These are phyloP conservation scores for Thelonectria discophora DNA, from an alignment of 2,329 filamentous ascomycete species.

Conservation along the genomic window DNA sequence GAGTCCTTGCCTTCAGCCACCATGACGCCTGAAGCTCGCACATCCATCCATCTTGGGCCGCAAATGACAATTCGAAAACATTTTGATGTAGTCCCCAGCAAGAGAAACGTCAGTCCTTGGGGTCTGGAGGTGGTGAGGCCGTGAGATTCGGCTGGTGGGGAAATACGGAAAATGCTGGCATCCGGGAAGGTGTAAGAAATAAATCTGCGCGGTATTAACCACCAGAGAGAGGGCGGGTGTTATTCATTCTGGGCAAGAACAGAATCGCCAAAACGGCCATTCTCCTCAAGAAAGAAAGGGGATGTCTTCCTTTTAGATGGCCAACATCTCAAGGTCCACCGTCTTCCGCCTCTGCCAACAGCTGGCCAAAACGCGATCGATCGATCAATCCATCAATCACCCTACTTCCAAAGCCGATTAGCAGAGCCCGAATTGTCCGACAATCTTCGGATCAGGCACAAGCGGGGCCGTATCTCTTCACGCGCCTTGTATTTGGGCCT, in stretches of 20 bases:
- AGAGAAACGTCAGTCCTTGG: too few relatives aligned
- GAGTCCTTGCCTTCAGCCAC: neutral
- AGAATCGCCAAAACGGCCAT: neutral
- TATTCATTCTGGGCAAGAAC: neutral
- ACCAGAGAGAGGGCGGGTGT: too few relatives aligned
- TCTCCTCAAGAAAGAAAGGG: neutral
- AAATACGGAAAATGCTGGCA: too few relatives aligned
- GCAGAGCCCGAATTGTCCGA: conserved; percentile 27
- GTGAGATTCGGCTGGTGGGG: too few relatives aligned
- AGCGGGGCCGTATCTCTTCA: conserved; percentile 33
- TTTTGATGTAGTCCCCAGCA: neutral
- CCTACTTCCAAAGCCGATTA: conserved; percentile 9
- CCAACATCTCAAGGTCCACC: neutral
- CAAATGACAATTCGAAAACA: neutral
- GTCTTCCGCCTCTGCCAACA: neutral
- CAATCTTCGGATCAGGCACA: conserved; percentile 38
- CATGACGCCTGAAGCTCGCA: neutral
- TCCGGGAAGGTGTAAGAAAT: too few relatives aligned
- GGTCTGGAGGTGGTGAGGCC: too few relatives aligned
- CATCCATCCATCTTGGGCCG: neutral
- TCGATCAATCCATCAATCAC: conserved; percentile 22
- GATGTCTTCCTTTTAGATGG: neutral
- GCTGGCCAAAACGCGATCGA: conserved; percentile 20
- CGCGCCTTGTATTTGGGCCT: neutral
- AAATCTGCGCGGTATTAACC: too few relatives aligned